Evolutionary conservation across 2,329 filamentous ascomycete species (phyloP), one percentile per base, ranked within the genome.

Genomic region (Pezicula carpinea): DNA sequence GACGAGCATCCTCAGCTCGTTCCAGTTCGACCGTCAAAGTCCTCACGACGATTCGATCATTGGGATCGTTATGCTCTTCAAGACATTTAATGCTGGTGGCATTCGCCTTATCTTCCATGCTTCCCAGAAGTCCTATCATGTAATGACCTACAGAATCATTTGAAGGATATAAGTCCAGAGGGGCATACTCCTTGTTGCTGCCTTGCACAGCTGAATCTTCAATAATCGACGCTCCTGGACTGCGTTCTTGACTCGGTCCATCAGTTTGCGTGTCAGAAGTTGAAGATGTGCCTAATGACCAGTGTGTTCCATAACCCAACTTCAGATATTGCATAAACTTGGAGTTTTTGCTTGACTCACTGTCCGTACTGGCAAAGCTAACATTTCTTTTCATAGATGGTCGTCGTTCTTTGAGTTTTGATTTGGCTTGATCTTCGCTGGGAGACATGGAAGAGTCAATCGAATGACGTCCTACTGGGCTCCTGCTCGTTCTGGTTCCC

Each of bases 21-120:
- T 80, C 74, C 17, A 86, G 66, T 58, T 89, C 82, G 19, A 89
- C 74, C 18, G 84, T 79, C 19, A 91, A 55, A 0, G 84, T 87
- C 40, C 85, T 77, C 3, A 88, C 66, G 11, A 81, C 65, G 8
- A 79, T 83, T 23, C 83, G 75, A 1, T 76, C 71, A 51, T 79
- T 75, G 44, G 69, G 18, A 1, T 43, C 40, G n/a, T 53, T 48
- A 7, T 15, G 32, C n/a, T 44, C 43, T 21, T 54, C 47, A 7
- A 36, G 23, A 21, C 49, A 32, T 4, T 33, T 2, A 15, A 34
- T 33, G 17, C 23, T 19, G 31, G 39, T 29, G 19, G 53, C 51
- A 6, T 53, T 40, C 11, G 61, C 47, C 50, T 61, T 59, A 35
- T 79, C 73, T 11, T 82, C 77, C 26, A 87, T 73, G 31, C 83